Evolutionary conservation across 169 alveolate genomes (phyloP), one percentile per base, ranked within the genome.

Genomic region (Plasmodium gonderi): DNA sequence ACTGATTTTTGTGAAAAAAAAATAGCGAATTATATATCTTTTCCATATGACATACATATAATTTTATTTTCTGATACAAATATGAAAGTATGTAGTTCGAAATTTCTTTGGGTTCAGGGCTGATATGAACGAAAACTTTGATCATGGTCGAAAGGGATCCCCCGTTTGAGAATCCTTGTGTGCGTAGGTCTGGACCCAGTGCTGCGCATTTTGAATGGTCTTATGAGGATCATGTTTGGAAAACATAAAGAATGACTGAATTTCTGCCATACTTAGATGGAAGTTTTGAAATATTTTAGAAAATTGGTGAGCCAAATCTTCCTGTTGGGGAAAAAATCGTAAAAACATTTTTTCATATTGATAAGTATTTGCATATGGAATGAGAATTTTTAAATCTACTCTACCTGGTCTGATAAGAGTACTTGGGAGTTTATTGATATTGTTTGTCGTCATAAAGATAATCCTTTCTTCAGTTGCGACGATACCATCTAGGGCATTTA

Each of bases 401-500:
- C 98, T 92, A 0, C 98, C 98, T 11, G 98, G 97, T 29, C 97
- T 93, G 29, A 95, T 93, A 5, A 96, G 89, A 8, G 98, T 93
- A 6, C 80, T 94, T 17, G 97, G 97, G 1, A 96, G 95, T 64
- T 79, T 95, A 65, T 95, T 96, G 23, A 95, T 95, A 60, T 95
- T 96, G 68, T 96, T 96, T 36, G 98, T 96, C 0, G 98, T 96
- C 96, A 96, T 96, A 69, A 96, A 96, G 33, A 96, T 93, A 14
- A 96, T 92, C 36, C 96, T 60, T 79, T 96, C 98, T 67, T 96
- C 98, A 26, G 97, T 95, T 4, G 97, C 96, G 49, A 95, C 96
- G 26, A 96, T 96, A 31, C 98, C 98, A 42, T 96, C 98, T 17
- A 96, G 92, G 1, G 98, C 98, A 74, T 96, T 96, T 5, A 96